phyloP scores from a whole-genome alignment of 108 stramenopile species.

The Pseudonitzschia multistriata region DNA sequence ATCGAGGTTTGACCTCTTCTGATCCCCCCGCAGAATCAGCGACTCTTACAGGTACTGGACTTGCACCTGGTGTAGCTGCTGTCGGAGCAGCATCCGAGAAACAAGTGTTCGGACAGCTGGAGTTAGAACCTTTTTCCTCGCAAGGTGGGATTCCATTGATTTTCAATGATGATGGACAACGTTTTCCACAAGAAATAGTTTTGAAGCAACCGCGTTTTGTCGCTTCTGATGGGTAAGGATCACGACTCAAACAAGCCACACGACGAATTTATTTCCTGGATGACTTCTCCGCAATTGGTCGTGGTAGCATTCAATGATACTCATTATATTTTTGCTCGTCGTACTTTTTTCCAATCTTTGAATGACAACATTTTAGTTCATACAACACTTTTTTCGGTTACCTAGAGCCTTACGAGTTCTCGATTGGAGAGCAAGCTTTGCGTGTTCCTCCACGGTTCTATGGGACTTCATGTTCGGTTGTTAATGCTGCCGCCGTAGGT shows the following conservation, averaged over 20 bases:
- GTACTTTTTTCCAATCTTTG: neutral
- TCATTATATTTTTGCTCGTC: neutral
- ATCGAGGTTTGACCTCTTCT: neutral
- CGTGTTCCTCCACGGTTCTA: conserved; percentile 3
- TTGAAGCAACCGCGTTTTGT: conserved; percentile 28
- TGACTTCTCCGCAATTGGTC: neutral
- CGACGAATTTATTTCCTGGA: neutral
- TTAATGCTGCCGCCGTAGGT: conserved; percentile 32
- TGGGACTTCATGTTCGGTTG: conserved; percentile 28
- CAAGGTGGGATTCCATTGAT: conserved; percentile 31
- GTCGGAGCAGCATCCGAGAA: conserved; percentile 3
- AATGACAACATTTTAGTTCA: neutral
- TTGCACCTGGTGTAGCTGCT: neutral
- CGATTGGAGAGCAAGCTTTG: neutral
- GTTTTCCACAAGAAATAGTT: conserved; percentile 9
- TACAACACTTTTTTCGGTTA: conserved; percentile 29
- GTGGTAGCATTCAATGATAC: neutral
- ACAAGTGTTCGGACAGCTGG: conserved; percentile 5
- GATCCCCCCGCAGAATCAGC: neutral
- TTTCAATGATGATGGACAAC: conserved; percentile 18
- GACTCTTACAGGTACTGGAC: neutral
- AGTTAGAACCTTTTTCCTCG: conserved; percentile 11
- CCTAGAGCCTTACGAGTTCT: neutral
- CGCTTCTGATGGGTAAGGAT: conserved; percentile 21
- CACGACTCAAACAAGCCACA: neutral